Base-by-base conservation (phyloP, 140 eudicot species). In the Flaveria floridana region DNA sequence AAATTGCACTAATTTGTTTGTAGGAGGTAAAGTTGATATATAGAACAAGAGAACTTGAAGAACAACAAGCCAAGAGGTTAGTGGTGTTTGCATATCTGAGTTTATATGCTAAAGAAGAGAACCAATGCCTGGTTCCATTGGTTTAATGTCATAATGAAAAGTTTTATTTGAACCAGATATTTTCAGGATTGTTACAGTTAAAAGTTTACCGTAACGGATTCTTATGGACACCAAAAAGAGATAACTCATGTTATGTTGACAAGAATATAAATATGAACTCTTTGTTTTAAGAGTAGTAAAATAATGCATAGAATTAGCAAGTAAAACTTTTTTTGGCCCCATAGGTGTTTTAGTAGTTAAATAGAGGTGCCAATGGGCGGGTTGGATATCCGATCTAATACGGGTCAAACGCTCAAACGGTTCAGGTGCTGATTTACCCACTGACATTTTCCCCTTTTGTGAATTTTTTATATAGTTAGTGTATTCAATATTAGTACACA, bases 41-140 rank as follows among this genome's bases (percentile, higher is more conserved):
- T 76, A 90, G 99, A 85, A 94, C 99, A 56, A 84, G 81, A 81
- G 91, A 94, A 76, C 88, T 94, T 61, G 99, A 94, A 78, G 95
- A 87, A 70, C 87, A 84, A 84, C 99, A 94, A 81, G 97, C 97
- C 75, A 90, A 82, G 84, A 94, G 99, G 99, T 94, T 21, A 65
- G 63, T 79, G 15, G 13, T 26, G 68, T 71, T 37, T 70, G 69
- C 67, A 6, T 68, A 12, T 67, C 12, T 68, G 44, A 51, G 44
- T 65, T 76, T 34, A 52, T 65, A 34, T 65, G 20, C 58, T 41
- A 39, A 26, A 44, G 2, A 25, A 37, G 19, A 39, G 48, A 67
- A 37, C 20, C 14, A 18, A 55, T 15, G 34, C 61, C 23, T 42
- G 34, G 10, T 71, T 59, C 9, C 12, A 53, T 71, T 41, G 12